These are phyloP conservation scores for Alternaria sp. DNA, from an alignment of 2,329 filamentous ascomycete genomes.

Conservation along the genomic window DNA sequence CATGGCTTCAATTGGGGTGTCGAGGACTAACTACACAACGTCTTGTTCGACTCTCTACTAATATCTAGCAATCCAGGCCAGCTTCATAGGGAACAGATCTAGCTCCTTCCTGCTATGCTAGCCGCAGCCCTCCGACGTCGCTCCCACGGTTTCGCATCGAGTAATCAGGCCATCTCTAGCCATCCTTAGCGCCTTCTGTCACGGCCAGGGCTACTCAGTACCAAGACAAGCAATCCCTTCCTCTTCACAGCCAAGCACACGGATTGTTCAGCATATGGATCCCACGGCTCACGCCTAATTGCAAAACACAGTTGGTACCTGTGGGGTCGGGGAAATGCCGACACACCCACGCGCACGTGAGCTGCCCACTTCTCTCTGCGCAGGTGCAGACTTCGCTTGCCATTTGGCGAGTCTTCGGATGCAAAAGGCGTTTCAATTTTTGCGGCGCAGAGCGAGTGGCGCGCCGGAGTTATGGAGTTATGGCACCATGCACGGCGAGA, in stretches of 20 bases:
- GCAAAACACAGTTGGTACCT: slow-evolving; percentile 6
- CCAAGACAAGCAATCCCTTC: slow-evolving; percentile 1
- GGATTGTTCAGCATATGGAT: slow-evolving; percentile 24
- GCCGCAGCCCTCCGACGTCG: not conserved
- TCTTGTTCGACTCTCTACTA: not conserved
- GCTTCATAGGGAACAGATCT: not conserved
- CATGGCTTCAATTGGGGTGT: not conserved
- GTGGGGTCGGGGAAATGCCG: slow-evolving; percentile 22
- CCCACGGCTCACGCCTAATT: slow-evolving; percentile 15
- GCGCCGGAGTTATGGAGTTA: slow-evolving; percentile 3
- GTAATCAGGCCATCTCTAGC: not conserved
- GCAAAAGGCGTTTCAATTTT: slow-evolving; percentile 26
- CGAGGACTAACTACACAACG: not conserved
- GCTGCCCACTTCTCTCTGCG: not conserved
- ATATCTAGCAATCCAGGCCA: not conserved
- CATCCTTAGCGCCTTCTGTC: not conserved
- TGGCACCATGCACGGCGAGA: slow-evolving; percentile 1
- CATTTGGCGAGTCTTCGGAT: slow-evolving; percentile 12
- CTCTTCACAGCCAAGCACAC: not conserved
- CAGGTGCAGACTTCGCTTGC: slow-evolving; percentile 2
- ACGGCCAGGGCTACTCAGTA: not conserved
- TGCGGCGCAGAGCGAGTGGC: slow-evolving; percentile 13
- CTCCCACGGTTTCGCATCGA: not conserved
- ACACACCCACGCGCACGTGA: slow-evolving; percentile 21
- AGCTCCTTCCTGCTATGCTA: not conserved